These are phyloP conservation scores for Rhodotorula mucilaginosa DNA, from an alignment of 1,284 basidiomycete genomes.

Conservation along the genomic window DNA sequence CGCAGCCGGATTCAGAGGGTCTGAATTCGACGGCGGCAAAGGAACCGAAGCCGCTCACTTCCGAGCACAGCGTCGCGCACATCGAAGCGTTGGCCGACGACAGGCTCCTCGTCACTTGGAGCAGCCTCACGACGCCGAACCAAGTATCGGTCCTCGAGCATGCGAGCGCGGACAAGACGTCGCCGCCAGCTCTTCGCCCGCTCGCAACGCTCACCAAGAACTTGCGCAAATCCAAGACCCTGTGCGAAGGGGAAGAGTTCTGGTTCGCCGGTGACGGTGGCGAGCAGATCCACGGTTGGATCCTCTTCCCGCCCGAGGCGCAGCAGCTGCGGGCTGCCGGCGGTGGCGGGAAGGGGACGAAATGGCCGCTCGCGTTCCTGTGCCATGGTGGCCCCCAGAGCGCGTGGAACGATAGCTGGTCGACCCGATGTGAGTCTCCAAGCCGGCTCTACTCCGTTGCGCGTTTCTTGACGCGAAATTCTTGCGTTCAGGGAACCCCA, in stretches of 20 bases:
- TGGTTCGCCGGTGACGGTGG: slow-evolving; percentile 77
- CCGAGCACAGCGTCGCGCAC: slow-evolving; percentile 57
- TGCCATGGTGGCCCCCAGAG: slow-evolving; percentile 72
- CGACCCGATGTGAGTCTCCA: slow-evolving; percentile 60
- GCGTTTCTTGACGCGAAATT: not conserved
- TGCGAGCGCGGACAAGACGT: not conserved
- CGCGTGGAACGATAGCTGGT: slow-evolving; percentile 80
- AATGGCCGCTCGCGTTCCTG: slow-evolving; percentile 68
- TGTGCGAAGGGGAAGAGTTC: slow-evolving; percentile 69
- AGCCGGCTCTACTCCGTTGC: not conserved
- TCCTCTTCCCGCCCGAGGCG: slow-evolving; percentile 71
- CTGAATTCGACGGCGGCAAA: slow-evolving; percentile 53
- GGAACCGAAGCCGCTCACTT: slow-evolving; percentile 61
- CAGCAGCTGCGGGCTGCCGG: slow-evolving; percentile 52
- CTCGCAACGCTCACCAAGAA: slow-evolving; percentile 45
- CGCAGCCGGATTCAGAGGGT: slow-evolving; percentile 58
- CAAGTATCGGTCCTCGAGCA: slow-evolving; percentile 57
- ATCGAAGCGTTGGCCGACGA: slow-evolving; percentile 8
- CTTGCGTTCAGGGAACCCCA: slow-evolving; percentile 4
- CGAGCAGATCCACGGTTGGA: slow-evolving; percentile 76
- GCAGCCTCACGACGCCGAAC: slow-evolving; percentile 69
- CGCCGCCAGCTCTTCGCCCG: slow-evolving; percentile 1
- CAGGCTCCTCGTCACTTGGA: slow-evolving; percentile 53
- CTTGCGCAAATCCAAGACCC: slow-evolving; percentile 58
- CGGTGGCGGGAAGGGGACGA: slow-evolving; percentile 52